Conservation (phyloP, 305 asterid genomes). For the Rubia tinctorum region DNA sequence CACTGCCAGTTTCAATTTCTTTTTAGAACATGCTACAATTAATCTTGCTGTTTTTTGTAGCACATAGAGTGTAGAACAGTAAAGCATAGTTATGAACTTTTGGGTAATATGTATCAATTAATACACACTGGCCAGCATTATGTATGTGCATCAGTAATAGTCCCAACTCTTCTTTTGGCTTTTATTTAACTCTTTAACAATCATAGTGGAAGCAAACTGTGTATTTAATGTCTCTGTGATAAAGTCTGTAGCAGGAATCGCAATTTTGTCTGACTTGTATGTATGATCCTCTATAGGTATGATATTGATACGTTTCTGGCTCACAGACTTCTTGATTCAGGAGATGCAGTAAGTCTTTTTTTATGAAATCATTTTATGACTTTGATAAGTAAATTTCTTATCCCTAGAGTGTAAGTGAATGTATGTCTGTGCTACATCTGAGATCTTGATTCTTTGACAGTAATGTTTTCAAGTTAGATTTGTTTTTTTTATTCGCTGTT, state of each 20-base stretch:
- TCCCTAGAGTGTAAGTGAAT: background rate
- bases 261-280: background rate
- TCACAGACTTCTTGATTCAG: conserved; percentile 59
- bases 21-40: no score
- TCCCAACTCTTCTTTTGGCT: background rate
- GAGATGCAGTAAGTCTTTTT: conserved; percentile 69
- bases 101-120: background rate
- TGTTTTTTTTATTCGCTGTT: background rate
- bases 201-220: background rate
- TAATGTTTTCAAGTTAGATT: background rate
- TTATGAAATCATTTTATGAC: conserved; percentile 1
- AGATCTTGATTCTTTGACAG: background rate
- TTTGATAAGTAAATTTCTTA: background rate
- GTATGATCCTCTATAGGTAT: conserved; percentile 51
- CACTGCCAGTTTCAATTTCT: background rate
- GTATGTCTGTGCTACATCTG: background rate
- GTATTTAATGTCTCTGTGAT: background rate
- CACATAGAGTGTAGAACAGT: background rate
- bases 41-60: no score
- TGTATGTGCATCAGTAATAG: background rate
- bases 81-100: background rate
- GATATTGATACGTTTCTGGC: conserved; percentile 70
- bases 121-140: background rate
- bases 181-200: background rate
- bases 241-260: background rate